Conservation (phyloP, 768 basidiomycete genomes). For the Auricularia cornea region DNA sequence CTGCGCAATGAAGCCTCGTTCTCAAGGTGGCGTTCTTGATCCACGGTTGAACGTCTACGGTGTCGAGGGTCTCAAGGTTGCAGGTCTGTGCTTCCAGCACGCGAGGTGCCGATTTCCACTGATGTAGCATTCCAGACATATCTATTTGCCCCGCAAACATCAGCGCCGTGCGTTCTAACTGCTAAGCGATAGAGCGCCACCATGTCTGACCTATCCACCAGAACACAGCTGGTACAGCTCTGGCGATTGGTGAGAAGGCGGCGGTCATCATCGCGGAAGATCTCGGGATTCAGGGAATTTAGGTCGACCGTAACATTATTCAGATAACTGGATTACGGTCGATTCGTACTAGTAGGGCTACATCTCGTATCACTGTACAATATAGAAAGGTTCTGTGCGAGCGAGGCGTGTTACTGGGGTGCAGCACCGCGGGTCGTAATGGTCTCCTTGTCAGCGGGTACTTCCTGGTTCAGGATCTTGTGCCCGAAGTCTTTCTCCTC, state of each 20-base stretch:
- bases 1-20: slow-evolving; percentile 11
- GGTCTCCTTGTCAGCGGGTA: not conserved
- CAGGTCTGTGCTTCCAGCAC: slow-evolving; percentile 15
- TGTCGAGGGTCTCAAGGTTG: slow-evolving; percentile 5
- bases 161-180: slow-evolving; percentile 17
- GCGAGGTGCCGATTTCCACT: not conserved
- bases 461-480: not conserved
- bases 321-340: not conserved
- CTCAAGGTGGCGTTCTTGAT: slow-evolving; percentile 11
- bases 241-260: slow-evolving; percentile 52
- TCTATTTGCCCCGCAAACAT: slow-evolving; percentile 35
- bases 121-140: slow-evolving; percentile 18
- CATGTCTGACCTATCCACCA: not conserved
- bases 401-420: not conserved
- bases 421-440: not conserved
- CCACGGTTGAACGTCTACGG: slow-evolving; percentile 11
- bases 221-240: slow-evolving; percentile 38
- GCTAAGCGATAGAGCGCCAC: not conserved
- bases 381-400: too few species aligned
- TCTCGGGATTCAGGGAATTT: slow-evolving; percentile 24
- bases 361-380: not conserved
- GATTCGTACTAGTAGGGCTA: not conserved
- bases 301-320: not conserved
- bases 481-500: not conserved
- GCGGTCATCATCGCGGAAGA: slow-evolving; percentile 53